Evolutionary conservation across 2,329 filamentous ascomycete species (phyloP), one percentile per base, ranked within the genome.

Genomic region (Pestalotiopsis sp.): DNA sequence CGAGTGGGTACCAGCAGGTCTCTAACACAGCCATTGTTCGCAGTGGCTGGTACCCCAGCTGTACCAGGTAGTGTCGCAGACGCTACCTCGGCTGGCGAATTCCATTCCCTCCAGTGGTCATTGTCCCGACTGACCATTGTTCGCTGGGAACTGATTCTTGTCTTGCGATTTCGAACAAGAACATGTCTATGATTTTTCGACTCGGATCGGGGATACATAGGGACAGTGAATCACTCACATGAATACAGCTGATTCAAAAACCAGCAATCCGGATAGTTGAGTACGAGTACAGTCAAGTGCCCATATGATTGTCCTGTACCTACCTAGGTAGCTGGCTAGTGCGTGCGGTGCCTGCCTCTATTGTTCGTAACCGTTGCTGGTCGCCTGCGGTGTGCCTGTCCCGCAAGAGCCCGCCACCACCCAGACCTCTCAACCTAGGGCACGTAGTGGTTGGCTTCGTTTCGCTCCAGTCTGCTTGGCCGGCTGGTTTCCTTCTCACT

Each of bases 21-120:
- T 69, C 70, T 69, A 68, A 71, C 70, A 71, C 71, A 67, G 70
- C 72, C 70, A 74, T 74, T 72, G 69, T 67, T 66, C 65, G 71
- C 70, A 69, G 70, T 72, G 71, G 69, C 68, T 72, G 67, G 30
- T 74, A 74, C 73, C 70, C 70, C 68, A 71, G 65, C 40, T 70
- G 66, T 74, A 74, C 72, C 66, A 67, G 61, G 64, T 67, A 68
- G 62, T 68, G 59, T 52, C 68, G 66, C 62, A 64, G 64, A 67
- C 68, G 66, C 58, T 61, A 61, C 58, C 58, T 61, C 26, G 58
- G 24, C 17, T 52, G 44, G 44, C 24, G n/a, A 20, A 35, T 61
- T 20, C 58, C 58, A 61, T 26, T 11, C 56, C 56, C 22, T 58
- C 56, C 22, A 35, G n/a, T 61, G 38, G 14, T 26, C 56, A 58